Evolutionary conservation across 805 yeast species (phyloP).

Genomic region (Candida maesae): DNA sequence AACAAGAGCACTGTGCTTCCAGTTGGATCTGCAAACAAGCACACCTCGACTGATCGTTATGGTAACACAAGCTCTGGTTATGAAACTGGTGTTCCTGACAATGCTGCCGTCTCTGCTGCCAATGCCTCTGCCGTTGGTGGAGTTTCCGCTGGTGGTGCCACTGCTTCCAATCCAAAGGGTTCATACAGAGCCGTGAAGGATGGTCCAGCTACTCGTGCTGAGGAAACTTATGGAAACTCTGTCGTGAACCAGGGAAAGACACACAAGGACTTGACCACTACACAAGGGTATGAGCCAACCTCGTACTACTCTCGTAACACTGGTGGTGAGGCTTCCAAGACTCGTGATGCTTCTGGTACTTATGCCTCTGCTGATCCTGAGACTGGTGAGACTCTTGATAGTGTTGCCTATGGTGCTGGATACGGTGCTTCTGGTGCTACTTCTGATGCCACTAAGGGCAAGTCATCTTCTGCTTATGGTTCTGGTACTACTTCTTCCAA

Average conservation of each 20-base stretch:
- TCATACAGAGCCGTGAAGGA: conserved; percentile 4
- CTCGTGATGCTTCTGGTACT: conserved; percentile 7
- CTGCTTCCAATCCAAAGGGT: conserved; percentile 4
- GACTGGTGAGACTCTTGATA: conserved; percentile 8
- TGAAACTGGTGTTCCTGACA: conserved; percentile 19
- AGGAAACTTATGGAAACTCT: conserved; percentile 18
- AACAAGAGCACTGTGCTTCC: conserved; percentile 25
- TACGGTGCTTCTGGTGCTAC: conserved; percentile 17
- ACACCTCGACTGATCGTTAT: conserved; percentile 10
- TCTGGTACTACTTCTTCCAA: background rate
- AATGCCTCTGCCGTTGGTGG: conserved; percentile 11
- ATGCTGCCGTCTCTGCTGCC: conserved; percentile 19
- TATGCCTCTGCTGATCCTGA: conserved; percentile 1
- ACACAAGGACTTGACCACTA: conserved; percentile 18
- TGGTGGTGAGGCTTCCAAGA: conserved; percentile 8
- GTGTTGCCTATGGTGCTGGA: conserved; percentile 13
- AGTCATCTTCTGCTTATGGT: background rate
- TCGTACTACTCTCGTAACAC: conserved; percentile 15
- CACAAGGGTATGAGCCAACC: conserved; percentile 22
- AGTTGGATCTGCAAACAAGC: conserved; percentile 11
- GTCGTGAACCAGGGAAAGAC: conserved; percentile 6
- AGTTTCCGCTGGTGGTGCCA: conserved; percentile 10
- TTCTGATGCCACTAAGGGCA: conserved; percentile 5
- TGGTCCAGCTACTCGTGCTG: conserved; percentile 19
- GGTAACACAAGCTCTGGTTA: conserved; percentile 15